Conservation (phyloP, 2,329 filamentous ascomycete genomes). For the Colletotrichum costaricense region DNA sequence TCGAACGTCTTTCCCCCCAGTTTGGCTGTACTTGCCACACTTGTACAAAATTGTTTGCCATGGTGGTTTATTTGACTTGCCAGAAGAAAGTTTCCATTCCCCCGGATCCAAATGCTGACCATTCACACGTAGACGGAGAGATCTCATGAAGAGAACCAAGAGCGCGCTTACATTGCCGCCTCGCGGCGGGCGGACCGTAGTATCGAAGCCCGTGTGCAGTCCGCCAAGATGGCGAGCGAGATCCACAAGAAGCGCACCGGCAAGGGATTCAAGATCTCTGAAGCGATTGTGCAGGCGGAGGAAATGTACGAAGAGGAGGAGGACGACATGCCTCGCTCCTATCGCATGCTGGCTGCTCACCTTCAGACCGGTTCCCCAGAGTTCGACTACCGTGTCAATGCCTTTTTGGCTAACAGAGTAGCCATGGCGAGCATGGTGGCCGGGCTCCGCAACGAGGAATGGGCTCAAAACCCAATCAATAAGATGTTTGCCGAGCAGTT, state of each 20-base stretch:
- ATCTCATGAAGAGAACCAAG: slow-evolving; percentile 84
- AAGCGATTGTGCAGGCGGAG: slow-evolving; percentile 82
- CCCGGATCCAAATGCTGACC: not conserved
- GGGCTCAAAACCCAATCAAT: slow-evolving; percentile 59
- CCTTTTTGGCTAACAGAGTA: slow-evolving; percentile 55
- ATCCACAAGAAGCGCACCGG: slow-evolving; percentile 91
- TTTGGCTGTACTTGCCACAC: not conserved
- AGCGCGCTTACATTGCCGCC: slow-evolving; percentile 91
- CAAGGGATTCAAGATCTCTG: slow-evolving; percentile 82
- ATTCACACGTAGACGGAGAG: slow-evolving; percentile 69
- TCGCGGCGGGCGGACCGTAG: slow-evolving; percentile 88
- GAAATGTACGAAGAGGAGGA: slow-evolving; percentile 98
- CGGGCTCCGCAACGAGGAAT: slow-evolving; percentile 47
- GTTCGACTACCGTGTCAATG: slow-evolving; percentile 70
- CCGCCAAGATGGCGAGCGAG: slow-evolving; percentile 87
- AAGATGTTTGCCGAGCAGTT: slow-evolving; percentile 59
- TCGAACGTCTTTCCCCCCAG: too few relatives aligned
- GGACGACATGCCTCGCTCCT: slow-evolving; percentile 78
- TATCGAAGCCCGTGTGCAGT: slow-evolving; percentile 88
- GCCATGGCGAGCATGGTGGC: slow-evolving; percentile 55
- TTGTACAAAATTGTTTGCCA: not conserved
- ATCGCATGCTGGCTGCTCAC: slow-evolving; percentile 71
- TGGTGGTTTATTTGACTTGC: too few relatives aligned
- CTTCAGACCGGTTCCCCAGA: slow-evolving; percentile 69
- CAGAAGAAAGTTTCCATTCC: not conserved